These are phyloP conservation scores for Fusarium keratoplasticum DNA, from an alignment of 2,329 filamentous ascomycete genomes.

Conservation along the genomic window DNA sequence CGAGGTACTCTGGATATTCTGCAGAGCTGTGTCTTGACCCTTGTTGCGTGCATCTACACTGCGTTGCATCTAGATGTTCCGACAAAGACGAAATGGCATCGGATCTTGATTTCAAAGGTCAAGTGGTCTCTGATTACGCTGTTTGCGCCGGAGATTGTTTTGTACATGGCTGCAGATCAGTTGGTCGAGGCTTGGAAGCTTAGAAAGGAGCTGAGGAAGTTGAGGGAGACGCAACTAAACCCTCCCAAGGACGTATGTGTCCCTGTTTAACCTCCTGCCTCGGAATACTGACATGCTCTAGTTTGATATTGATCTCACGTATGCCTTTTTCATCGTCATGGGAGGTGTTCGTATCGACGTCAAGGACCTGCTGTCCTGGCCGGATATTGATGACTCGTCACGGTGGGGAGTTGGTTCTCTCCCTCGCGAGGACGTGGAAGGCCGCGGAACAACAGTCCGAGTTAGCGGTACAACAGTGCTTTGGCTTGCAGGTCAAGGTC, in stretches of 20 bases:
- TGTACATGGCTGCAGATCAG: conserved; percentile 39
- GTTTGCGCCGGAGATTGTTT: conserved; percentile 48
- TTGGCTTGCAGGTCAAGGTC: conserved; percentile 10
- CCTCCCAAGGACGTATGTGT: background rate
- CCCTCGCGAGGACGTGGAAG: background rate
- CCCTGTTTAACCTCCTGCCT: background rate
- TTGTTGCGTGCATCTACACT: conserved; percentile 50
- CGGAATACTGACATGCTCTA: background rate
- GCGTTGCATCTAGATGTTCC: conserved; percentile 52
- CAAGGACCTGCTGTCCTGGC: conserved; percentile 4
- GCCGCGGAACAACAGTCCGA: background rate
- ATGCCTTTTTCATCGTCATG: conserved; percentile 48
- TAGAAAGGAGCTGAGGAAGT: background rate
- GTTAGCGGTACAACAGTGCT: conserved; percentile 1
- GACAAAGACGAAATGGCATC: conserved; percentile 3
- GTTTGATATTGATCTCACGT: conserved; percentile 27
- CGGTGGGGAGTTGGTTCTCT: background rate
- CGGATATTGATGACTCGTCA: background rate
- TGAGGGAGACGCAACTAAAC: background rate
- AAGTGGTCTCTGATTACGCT: conserved; percentile 48
- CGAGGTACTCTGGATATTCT: conserved; percentile 37
- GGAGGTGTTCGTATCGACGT: conserved; percentile 41
- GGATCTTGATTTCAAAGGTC: conserved; percentile 33
- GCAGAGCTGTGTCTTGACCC: conserved; percentile 47
- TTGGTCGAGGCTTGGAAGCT: conserved; percentile 18